phyloP scores from a whole-genome alignment of 163 green algal genomes.

The Chlorella variabilis region DNA sequence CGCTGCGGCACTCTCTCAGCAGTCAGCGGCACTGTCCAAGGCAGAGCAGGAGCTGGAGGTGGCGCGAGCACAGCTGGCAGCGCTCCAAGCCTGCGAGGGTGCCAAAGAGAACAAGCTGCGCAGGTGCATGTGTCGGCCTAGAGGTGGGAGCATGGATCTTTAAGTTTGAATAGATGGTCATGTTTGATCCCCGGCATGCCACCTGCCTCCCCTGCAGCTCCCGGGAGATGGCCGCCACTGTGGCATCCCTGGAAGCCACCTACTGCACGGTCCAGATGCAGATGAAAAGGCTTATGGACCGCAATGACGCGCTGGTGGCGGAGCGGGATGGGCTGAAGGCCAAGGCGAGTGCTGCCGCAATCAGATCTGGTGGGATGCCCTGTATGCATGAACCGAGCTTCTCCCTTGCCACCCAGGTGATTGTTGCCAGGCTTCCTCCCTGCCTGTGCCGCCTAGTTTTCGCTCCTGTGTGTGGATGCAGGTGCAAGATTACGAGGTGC shows the following conservation, averaged over 20 bases:
- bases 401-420: background rate
- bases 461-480: background rate
- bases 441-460: too few relatives aligned
- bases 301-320: background rate
- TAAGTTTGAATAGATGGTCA: too few relatives aligned
- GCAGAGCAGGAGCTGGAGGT: slow-evolving; percentile 12
- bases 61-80: slow-evolving; percentile 3
- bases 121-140: background rate
- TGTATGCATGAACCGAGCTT: too few relatives aligned
- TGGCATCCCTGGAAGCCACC: slow-evolving; percentile 2
- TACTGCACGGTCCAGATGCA: background rate
- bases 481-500: background rate
- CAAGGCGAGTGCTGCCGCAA: background rate
- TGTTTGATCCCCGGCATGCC: too few relatives aligned
- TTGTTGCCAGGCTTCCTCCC: too few relatives aligned
- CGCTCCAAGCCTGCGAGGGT: background rate
- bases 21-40: background rate
- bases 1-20: background rate
- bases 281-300: background rate
- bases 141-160: too few relatives aligned
- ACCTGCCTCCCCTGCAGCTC: background rate
- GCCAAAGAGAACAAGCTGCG: background rate
- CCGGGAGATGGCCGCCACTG: background rate
- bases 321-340: background rate
- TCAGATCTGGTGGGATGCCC: background rate